These are phyloP conservation scores for Aspergillus quadricinctus DNA, from an alignment of 2,329 filamentous ascomycete species.

Conservation along the genomic window DNA sequence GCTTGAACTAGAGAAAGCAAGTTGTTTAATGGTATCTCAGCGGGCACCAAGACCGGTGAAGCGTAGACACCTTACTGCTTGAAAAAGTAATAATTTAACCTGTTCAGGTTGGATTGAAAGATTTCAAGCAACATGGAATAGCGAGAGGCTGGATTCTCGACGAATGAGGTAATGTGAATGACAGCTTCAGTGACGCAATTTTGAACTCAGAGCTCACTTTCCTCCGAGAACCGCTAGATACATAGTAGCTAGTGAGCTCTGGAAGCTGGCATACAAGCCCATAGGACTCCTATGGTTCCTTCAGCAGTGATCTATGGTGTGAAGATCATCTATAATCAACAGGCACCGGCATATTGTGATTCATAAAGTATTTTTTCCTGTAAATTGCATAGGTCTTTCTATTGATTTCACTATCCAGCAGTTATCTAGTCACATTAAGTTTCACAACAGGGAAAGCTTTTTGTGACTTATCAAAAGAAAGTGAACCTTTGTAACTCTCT, in stretches of 20 bases:
- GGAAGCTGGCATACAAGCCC: neutral
- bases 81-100: too few species aligned
- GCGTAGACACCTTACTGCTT: neutral
- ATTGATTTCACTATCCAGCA: neutral
- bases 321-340: neutral
- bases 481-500: neutral
- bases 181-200: constrained; percentile 7
- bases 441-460: neutral
- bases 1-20: neutral
- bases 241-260: neutral
- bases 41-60: neutral
- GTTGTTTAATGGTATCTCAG: neutral
- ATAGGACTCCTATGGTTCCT: neutral
- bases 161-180: neutral
- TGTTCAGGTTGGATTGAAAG: neutral
- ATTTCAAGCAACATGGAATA: neutral
- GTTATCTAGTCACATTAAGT: neutral
- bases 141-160: neutral
- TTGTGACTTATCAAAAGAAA: neutral
- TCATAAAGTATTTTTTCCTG: too few species aligned
- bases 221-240: neutral
- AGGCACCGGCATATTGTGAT: neutral
- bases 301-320: neutral
- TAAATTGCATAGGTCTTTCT: neutral
- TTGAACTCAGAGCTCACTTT: neutral